Conservation (phyloP, 495 filamentous ascomycete species). For the Penicillium daleae region DNA sequence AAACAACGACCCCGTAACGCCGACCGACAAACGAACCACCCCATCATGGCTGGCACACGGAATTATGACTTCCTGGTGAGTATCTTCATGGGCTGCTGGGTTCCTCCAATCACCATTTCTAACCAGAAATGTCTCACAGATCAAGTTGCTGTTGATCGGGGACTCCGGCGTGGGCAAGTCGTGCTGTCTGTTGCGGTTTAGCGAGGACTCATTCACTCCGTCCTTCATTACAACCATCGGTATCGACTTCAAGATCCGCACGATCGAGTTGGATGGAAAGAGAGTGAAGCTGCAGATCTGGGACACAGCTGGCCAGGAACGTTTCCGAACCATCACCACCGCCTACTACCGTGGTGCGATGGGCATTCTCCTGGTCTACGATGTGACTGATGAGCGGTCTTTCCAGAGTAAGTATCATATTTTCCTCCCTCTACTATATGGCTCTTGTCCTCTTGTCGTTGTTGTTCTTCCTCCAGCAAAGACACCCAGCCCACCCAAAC, state of each 20-base stretch:
- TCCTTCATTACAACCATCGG: constrained; percentile 99
- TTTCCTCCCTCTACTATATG: too few relatives aligned
- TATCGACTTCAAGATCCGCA: constrained; percentile 99
- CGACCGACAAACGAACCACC: constrained; percentile 13
- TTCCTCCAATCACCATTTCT: not conserved
- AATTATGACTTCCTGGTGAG: constrained; percentile 98
- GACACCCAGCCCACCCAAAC: not conserved
- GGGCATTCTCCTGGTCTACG: constrained; percentile 97
- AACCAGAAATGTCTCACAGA: constrained; percentile 54
- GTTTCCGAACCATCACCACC: constrained; percentile 97
- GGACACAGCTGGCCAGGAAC: constrained; percentile 98
- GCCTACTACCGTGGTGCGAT: constrained; percentile 98
- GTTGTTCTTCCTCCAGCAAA: too few relatives aligned
- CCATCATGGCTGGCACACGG: constrained; percentile 86
- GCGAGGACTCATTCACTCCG: constrained; percentile 96
- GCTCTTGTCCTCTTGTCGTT: too few relatives aligned
- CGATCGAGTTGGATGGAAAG: constrained; percentile 98
- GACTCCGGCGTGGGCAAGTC: constrained; percentile 98
- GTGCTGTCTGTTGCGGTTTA: constrained; percentile 97
- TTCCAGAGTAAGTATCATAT: constrained; percentile 82
- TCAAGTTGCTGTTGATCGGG: constrained; percentile 97
- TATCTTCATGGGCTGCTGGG: constrained; percentile 6
- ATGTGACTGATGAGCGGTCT: constrained; percentile 95
- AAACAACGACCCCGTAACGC: constrained; percentile 4
- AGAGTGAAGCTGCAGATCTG: constrained; percentile 98